phyloP scores from a whole-genome alignment of 2,329 filamentous ascomycete genomes.

The Thermomyces lanuginosus region DNA sequence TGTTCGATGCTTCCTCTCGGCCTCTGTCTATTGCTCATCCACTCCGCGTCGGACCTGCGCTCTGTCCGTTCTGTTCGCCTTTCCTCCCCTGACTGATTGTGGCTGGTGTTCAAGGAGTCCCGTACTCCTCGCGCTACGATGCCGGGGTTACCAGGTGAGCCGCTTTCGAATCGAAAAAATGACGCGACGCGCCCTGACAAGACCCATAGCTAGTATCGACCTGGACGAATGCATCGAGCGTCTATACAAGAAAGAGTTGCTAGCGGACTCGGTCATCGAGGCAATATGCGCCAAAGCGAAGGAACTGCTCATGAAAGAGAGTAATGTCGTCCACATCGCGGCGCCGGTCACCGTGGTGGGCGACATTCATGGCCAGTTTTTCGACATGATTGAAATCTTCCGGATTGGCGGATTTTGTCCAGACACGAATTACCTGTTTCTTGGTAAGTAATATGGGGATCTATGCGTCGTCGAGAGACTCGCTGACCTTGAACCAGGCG shows the following conservation, averaged over 20 bases:
- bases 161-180: background rate
- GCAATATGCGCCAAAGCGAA: constrained; percentile 99
- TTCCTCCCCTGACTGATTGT: too few species aligned
- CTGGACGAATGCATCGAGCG: constrained; percentile 96
- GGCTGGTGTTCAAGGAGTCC: too few species aligned
- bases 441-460: constrained; percentile 48
- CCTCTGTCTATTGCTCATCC: too few species aligned
- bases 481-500: constrained; percentile 41
- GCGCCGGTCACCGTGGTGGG: constrained; percentile 94
- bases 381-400: constrained; percentile 97
- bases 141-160: constrained; percentile 31
- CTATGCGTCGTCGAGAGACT: constrained; percentile 3
- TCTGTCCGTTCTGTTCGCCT: too few species aligned
- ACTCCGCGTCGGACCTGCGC: too few species aligned
- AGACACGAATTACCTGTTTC: constrained; percentile 94
- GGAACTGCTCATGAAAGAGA: constrained; percentile 97
- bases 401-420: constrained; percentile 94
- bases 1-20: too few species aligned
- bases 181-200: constrained; percentile 3
- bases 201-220: constrained; percentile 65
- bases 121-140: constrained; percentile 18
- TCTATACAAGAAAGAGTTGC: constrained; percentile 89
- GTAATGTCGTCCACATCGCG: constrained; percentile 94
- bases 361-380: constrained; percentile 98
- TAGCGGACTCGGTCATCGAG: constrained; percentile 95